phyloP scores from a whole-genome alignment of 306 rosid genomes.

The Canavalia ensiformis region DNA sequence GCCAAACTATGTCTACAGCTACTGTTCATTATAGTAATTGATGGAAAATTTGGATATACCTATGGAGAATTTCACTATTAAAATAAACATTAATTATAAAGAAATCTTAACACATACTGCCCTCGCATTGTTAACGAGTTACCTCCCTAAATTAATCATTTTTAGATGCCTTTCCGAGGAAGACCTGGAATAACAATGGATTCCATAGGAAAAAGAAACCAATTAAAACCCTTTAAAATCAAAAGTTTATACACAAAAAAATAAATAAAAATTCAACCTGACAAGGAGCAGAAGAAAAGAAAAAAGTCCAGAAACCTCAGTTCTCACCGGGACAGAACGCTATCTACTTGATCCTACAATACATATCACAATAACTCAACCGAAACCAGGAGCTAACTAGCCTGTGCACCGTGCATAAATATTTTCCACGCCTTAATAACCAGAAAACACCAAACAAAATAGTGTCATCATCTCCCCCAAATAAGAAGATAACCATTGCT shows the following conservation, averaged over 20 bases:
- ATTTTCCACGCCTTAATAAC: background rate
- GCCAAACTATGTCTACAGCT: slow-evolving; percentile 20
- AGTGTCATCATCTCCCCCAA: slow-evolving; percentile 31
- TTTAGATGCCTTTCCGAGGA: slow-evolving; percentile 17
- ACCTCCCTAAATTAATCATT: slow-evolving; percentile 35
- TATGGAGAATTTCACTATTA: slow-evolving; percentile 29
- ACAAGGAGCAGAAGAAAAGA: background rate
- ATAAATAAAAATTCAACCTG: background rate
- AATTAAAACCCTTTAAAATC: slow-evolving; percentile 7
- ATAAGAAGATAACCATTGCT: background rate
- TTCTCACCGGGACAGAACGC: slow-evolving; percentile 1
- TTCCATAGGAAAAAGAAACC: background rate
- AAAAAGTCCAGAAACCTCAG: slow-evolving; percentile 31
- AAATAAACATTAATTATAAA: slow-evolving; percentile 1
- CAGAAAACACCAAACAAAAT: slow-evolving; percentile 35
- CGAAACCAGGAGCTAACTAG: background rate
- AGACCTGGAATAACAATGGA: slow-evolving; percentile 3
- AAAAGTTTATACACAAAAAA: background rate
- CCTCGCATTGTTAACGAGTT: slow-evolving; percentile 1
- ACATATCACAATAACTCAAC: slow-evolving; percentile 15
- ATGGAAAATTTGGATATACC: background rate
- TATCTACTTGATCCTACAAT: slow-evolving; percentile 23
- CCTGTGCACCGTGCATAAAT: slow-evolving; percentile 16
- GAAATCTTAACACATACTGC: slow-evolving; percentile 2
- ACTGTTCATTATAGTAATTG: slow-evolving; percentile 17